These are phyloP conservation scores for Fusarium floridanum DNA, from an alignment of 2,329 filamentous ascomycete species.

Conservation along the genomic window DNA sequence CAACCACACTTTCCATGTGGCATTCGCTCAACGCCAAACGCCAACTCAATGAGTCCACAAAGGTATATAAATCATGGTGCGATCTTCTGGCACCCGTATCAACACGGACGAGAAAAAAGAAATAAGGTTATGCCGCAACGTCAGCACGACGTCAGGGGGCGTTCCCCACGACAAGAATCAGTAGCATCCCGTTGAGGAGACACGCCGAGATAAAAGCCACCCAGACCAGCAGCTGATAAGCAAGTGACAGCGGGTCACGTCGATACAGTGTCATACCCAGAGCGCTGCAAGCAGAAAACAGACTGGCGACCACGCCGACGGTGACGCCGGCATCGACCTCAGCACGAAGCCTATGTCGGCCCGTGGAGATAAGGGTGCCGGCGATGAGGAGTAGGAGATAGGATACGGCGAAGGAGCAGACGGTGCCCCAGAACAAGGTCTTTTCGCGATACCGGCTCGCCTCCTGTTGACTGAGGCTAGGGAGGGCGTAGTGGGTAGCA, in stretches of 20 bases:
- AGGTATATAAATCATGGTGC: conserved; percentile 16
- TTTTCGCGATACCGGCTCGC: conserved; percentile 65
- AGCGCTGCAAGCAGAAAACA: conserved; percentile 73
- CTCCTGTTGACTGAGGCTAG: conserved; percentile 65
- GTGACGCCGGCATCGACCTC: conserved; percentile 81
- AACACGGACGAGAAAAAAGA: not conserved
- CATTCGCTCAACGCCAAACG: conserved; percentile 41
- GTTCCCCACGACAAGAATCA: conserved; percentile 58
- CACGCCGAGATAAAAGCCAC: conserved; percentile 54
- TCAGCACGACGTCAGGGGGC: conserved; percentile 44
- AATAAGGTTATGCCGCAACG: not conserved
- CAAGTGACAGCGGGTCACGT: conserved; percentile 57
- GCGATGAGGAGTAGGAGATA: conserved; percentile 75
- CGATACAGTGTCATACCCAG: conserved; percentile 70
- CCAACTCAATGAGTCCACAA: conserved; percentile 19
- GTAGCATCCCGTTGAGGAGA: conserved; percentile 59
- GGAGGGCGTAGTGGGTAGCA: conserved; percentile 66
- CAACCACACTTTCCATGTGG: conserved; percentile 7
- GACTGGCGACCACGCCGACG: conserved; percentile 75
- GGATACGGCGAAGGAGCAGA: conserved; percentile 69
- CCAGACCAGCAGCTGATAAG: conserved; percentile 59
- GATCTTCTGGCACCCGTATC: not conserved
- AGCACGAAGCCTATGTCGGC: conserved; percentile 74
- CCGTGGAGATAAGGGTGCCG: conserved; percentile 74
- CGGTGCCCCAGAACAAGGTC: conserved; percentile 66